Conservation (phyloP, 371 early-diverging fungal genomes). For the Mucor velutinosus region DNA sequence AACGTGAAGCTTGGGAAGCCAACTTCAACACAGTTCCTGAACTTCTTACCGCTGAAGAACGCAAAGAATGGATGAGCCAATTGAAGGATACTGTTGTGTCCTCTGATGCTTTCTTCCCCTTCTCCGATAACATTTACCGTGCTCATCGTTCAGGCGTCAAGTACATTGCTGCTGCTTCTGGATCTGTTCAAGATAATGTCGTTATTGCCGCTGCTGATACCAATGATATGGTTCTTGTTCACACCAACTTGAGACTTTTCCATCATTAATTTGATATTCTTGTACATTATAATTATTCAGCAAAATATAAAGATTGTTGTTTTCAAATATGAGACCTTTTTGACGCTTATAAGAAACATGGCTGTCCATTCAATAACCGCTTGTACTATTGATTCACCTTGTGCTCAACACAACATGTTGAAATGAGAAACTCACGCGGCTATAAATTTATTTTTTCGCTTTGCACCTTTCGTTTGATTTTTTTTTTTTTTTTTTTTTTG, state of each 20-base stretch:
- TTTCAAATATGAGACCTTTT: not conserved
- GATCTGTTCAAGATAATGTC: constrained; percentile 85
- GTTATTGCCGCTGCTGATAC: constrained; percentile 86
- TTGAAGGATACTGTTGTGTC: constrained; percentile 80
- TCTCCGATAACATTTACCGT: constrained; percentile 93
- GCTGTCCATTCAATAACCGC: not conserved
- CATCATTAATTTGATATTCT: constrained; percentile 74
- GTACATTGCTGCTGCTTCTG: constrained; percentile 90
- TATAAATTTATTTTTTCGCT: not conserved
- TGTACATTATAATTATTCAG: not conserved
- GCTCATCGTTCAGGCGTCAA: constrained; percentile 86
- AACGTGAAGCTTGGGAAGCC: constrained; percentile 81
- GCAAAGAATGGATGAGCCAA: constrained; percentile 73
- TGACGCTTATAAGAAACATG: not conserved
- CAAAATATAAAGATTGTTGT: not conserved
- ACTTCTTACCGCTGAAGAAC: constrained; percentile 80
- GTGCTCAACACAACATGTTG: not conserved
- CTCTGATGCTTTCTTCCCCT: constrained; percentile 99
- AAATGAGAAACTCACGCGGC: not conserved
- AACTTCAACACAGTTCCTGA: constrained; percentile 80
- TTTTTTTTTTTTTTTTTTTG: constrained; percentile 4
- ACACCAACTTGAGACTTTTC: constrained; percentile 90
- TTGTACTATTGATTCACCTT: not conserved
- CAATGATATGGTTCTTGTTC: constrained; percentile 81
- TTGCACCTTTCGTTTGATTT: not conserved